Base-by-base conservation (phyloP, 2,329 filamentous ascomycete genomes). In the Botrytis sinoallii region DNA sequence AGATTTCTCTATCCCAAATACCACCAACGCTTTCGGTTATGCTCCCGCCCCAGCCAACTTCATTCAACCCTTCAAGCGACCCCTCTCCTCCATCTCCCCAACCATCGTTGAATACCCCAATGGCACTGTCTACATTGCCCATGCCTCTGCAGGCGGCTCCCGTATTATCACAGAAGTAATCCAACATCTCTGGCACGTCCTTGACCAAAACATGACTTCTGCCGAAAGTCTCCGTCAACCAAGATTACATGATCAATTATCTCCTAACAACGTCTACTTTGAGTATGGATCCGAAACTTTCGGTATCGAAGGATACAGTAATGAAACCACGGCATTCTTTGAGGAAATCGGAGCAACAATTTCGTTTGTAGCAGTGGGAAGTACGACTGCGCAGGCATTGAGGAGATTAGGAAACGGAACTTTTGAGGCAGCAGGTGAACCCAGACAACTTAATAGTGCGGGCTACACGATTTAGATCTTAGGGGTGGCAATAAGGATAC, bases 401-500 rank as follows among this genome's bases (percentile, higher is more conserved):
- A 85, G 87, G 48, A 82, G 88, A 66, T 77, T 89, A 69, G 79
- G 78, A 0, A 90, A 91, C 73, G 92, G 77, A 0, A 88, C 86
- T 0, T 97, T 96, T 81, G 92, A 95, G 83, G 92, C 93, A 4
- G 93, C 89, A 1, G 88, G 90, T 1, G 94, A 97, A 82, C 92
- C 91, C 38, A 88, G 93, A 75, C 93, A 95, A 85, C 81, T 83
- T 78, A 90, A 92, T 79, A 93, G 91, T 72, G 92, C 70, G 1
- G 93, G 92, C 0, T 86, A 89, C 77, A 88, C 82, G 4, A 83
- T 87, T 48, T 88, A 83, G 55, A 57, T 57, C 6, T 16, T 8
- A 44, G 8, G 25, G 9, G 35, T 40, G 14, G 14, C 25, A 63
- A 40, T n/a, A 40, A 63, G 6, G 22, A 63, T 63, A 40, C 35